phyloP scores from a whole-genome alignment of 2,329 filamentous ascomycete genomes.

The Didymosphaeria variabile region DNA sequence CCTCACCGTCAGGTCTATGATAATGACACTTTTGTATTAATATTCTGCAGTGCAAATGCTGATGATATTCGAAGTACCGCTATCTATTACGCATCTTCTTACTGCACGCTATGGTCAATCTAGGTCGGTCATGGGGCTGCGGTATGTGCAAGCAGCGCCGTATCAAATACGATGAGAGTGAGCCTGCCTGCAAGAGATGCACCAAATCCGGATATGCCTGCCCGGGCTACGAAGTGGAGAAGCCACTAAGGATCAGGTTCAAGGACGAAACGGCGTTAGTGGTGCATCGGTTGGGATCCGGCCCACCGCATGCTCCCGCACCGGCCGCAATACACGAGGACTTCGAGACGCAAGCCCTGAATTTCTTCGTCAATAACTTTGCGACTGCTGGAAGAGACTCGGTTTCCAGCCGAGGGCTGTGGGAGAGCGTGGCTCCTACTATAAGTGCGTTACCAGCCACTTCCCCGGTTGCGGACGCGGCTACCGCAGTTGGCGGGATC shows the following conservation, averaged over 20 bases:
- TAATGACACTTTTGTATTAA: neutral
- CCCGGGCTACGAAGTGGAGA: constrained; percentile 14
- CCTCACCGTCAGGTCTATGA: neutral
- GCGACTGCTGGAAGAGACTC: constrained; percentile 2
- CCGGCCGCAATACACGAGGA: neutral
- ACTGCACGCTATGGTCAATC: constrained; percentile 7
- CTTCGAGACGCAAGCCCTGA: constrained; percentile 3
- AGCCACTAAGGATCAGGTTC: constrained; percentile 11
- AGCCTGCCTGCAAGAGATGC: constrained; percentile 16
- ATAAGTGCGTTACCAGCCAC: neutral
- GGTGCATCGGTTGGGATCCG: neutral
- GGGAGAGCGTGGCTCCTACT: constrained; percentile 5
- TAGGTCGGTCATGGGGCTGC: constrained; percentile 11
- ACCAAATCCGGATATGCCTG: constrained; percentile 11
- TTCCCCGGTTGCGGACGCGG: constrained; percentile 1
- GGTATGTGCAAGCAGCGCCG: constrained; percentile 10
- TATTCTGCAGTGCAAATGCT: neutral
- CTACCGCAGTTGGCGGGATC: constrained; percentile 5
- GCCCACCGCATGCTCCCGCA: neutral
- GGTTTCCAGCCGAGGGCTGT: constrained; percentile 3
- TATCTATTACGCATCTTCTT: neutral
- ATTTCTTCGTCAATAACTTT: constrained; percentile 12
- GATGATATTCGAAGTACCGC: too few relatives aligned
- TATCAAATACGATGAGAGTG: constrained; percentile 16
- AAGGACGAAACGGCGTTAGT: constrained; percentile 15